A percentile compares a stretch with the other conserved stretches of the same genome.
Conservation (phyloP, 2,329 filamentous ascomycete species). For the Calonectria pauciramosa region DNA sequence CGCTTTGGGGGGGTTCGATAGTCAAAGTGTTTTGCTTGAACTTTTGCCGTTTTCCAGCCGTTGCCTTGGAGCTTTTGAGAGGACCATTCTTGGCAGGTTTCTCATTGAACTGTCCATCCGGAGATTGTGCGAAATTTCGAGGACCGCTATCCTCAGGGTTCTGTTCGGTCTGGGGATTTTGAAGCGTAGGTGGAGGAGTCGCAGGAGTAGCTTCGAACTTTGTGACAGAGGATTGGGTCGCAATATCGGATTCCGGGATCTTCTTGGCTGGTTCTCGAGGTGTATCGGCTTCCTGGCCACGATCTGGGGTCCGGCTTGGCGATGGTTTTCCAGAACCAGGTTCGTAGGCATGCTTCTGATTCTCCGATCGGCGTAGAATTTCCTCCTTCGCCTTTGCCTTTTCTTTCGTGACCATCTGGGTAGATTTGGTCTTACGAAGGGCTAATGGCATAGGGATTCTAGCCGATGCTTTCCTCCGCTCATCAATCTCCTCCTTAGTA, state of each 20-base stretch:
- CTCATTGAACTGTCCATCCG: background rate
- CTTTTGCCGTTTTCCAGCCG: background rate
- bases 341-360: constrained; percentile 18
- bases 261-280: constrained; percentile 19
- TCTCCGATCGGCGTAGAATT: background rate
- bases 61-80: background rate
- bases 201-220: background rate
- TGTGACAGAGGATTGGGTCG: background rate
- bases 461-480: constrained; percentile 50
- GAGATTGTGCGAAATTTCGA: too few species aligned
- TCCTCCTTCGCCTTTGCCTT: constrained; percentile 1
- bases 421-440: constrained; percentile 34
- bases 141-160: background rate
- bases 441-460: constrained; percentile 52
- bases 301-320: background rate
- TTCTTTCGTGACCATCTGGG: constrained; percentile 17
- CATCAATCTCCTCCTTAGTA: constrained; percentile 49
- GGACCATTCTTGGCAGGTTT: background rate
- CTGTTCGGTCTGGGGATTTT: background rate
- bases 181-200: background rate
- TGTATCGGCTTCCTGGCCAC: constrained; percentile 14
- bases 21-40: background rate
- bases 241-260: background rate
- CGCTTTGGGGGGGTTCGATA: background rate
- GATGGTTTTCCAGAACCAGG: constrained; percentile 27